Conservation (phyloP, 2,329 filamentous ascomycete genomes). For the Tricladium varicosporioides region DNA sequence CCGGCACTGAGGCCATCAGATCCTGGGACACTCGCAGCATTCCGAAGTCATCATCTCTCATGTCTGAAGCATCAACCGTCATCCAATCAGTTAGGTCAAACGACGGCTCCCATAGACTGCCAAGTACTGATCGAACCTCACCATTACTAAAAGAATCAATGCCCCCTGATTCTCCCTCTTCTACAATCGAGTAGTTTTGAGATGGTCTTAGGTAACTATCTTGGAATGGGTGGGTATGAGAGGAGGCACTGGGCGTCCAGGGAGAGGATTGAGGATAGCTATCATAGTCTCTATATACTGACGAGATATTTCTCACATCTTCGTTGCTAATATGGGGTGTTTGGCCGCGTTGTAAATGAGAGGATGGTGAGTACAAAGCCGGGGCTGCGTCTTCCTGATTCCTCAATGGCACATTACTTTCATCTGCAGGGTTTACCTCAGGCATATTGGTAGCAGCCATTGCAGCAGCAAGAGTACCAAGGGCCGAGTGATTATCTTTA, state of each 20-base stretch:
- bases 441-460: not conserved
- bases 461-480: not conserved
- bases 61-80: not conserved
- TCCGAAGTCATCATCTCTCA: not conserved
- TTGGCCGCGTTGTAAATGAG: not conserved
- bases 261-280: not conserved
- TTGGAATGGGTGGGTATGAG: not conserved
- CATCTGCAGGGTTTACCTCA: not conserved
- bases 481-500: not conserved
- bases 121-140: not conserved
- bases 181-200: not conserved
- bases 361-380: not conserved
- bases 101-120: not conserved
- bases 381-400: not conserved
- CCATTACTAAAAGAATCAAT: not conserved
- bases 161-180: not conserved
- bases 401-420: not conserved
- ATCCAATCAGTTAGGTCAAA: not conserved
- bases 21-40: not conserved
- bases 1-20: not conserved
- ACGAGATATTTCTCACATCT: not conserved
- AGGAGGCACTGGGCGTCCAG: not conserved
- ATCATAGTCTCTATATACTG: not conserved
- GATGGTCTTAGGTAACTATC: not conserved
- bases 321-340: not conserved